A percentile compares a stretch with the other conserved stretches of the same genome.
Conservation (phyloP, 148 eudicot species). For the Spergularia bocconei region DNA sequence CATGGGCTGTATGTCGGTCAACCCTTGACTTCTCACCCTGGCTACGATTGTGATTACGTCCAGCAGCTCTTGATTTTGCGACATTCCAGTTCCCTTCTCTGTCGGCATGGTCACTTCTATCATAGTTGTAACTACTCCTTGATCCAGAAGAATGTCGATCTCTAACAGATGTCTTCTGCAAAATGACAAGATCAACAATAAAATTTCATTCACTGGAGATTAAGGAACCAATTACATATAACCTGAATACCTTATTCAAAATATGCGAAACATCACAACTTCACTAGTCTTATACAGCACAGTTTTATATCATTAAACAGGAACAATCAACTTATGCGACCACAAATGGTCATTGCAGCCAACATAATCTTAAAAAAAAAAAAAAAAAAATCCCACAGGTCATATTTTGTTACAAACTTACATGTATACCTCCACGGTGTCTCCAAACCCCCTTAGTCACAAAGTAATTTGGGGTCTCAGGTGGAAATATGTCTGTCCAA, state of each 20-base stretch:
- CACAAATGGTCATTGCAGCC: no score
- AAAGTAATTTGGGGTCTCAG: no score
- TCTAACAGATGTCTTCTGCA: slow-evolving; percentile 62
- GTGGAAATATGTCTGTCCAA: no score
- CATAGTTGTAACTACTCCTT: slow-evolving; percentile 57
- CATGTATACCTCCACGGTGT: no score
- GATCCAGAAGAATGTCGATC: slow-evolving; percentile 65
- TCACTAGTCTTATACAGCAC: background rate
- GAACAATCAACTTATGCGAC: background rate
- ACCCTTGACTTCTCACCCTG: slow-evolving; percentile 63
- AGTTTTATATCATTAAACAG: background rate
- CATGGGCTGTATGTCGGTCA: slow-evolving; percentile 41
- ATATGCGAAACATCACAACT: background rate
- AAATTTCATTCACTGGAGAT: background rate
- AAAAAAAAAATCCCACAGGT: no score
- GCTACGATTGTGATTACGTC: slow-evolving; percentile 49
- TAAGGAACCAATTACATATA: background rate
- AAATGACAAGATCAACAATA: background rate
- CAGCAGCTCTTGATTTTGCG: slow-evolving; percentile 59
- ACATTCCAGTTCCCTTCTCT: slow-evolving; percentile 76
- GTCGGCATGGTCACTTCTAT: slow-evolving; percentile 67
- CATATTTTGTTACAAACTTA: no score
- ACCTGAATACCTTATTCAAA: background rate
- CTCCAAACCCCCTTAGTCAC: no score
- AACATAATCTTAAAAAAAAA: no score